A percentile compares a stretch with the other conserved stretches of the same genome.
These are phyloP conservation scores for Fusarium dimerum DNA, from an alignment of 2,329 filamentous ascomycete genomes.

Conservation along the genomic window DNA sequence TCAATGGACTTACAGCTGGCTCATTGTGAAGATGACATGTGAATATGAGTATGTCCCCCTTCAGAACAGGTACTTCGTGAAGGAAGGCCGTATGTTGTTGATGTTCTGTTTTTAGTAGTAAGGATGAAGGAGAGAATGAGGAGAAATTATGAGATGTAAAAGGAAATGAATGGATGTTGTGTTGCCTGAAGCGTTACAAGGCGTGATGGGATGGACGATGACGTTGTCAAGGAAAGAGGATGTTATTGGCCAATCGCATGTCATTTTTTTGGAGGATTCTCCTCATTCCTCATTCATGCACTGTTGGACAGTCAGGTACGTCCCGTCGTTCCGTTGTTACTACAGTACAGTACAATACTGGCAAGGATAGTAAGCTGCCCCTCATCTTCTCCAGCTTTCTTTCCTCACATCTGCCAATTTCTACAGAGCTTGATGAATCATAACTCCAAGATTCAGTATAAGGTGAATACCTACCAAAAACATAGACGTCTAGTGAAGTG, in stretches of 20 bases:
- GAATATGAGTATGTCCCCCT: constrained; percentile 7
- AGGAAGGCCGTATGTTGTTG: neutral
- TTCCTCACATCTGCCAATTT: too few species aligned
- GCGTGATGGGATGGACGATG: constrained; percentile 27
- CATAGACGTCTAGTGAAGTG: too few species aligned
- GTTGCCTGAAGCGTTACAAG: constrained; percentile 7
- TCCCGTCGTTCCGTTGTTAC: too few species aligned
- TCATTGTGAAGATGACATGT: constrained; percentile 20
- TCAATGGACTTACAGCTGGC: constrained; percentile 22
- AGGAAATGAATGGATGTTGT: neutral
- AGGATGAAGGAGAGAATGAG: constrained; percentile 6
- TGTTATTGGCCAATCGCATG: constrained; percentile 17
- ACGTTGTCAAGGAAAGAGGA: constrained; percentile 18
- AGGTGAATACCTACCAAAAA: too few species aligned
- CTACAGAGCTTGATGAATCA: too few species aligned
- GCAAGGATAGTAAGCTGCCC: too few species aligned
- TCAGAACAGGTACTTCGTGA: constrained; percentile 8
- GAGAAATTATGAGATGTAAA: constrained; percentile 1
- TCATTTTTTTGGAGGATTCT: neutral
- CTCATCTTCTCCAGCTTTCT: too few species aligned
- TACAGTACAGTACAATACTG: too few species aligned
- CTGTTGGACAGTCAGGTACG: neutral
- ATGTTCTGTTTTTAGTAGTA: neutral
- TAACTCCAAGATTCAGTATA: too few species aligned
- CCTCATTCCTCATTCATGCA: neutral